Conservation (phyloP, 148 eudicot genomes). For the Vaccinium darrowii region DNA sequence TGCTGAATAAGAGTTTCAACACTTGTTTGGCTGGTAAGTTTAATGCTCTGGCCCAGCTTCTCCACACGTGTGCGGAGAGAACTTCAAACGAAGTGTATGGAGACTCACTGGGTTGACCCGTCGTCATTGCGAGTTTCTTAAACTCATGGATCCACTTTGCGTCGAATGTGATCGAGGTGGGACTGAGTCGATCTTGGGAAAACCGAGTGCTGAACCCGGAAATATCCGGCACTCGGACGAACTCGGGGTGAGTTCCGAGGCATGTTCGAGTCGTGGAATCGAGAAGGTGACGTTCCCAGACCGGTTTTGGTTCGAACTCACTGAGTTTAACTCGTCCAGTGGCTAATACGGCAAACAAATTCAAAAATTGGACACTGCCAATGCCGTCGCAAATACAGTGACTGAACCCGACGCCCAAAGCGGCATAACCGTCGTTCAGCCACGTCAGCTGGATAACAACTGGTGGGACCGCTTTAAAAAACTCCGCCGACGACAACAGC, state of each 20-base stretch:
- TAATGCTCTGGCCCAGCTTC: conserved; percentile 69
- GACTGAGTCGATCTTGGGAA: conserved; percentile 37
- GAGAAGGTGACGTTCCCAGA: conserved; percentile 58
- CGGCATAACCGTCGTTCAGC: conserved; percentile 61
- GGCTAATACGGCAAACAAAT: conserved; percentile 52
- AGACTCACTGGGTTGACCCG: conserved; percentile 23
- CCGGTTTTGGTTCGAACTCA: conserved; percentile 32
- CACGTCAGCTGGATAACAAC: conserved; percentile 78
- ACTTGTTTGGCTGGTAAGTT: conserved; percentile 50
- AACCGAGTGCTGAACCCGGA: conserved; percentile 47
- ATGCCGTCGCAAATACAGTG: conserved; percentile 74
- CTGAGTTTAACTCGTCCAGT: conserved; percentile 19
- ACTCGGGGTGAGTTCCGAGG: conserved; percentile 54
- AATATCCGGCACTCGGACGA: conserved; percentile 44
- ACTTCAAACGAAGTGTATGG: conserved; percentile 63
- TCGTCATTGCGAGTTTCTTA: conserved; percentile 25
- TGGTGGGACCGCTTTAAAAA: conserved; percentile 55
- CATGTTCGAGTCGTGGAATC: conserved; percentile 13
- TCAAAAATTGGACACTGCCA: conserved; percentile 59
- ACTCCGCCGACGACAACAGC: conserved; percentile 53
- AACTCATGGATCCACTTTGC: conserved; percentile 33
- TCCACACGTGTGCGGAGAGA: conserved; percentile 71
- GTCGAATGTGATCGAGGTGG: conserved; percentile 51
- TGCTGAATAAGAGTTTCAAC: conserved; percentile 54
- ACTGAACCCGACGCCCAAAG: conserved; percentile 55